These are phyloP conservation scores for Candida pseudoviswanathii DNA, from an alignment of 1,139 yeast genomes.

Conservation along the genomic window DNA sequence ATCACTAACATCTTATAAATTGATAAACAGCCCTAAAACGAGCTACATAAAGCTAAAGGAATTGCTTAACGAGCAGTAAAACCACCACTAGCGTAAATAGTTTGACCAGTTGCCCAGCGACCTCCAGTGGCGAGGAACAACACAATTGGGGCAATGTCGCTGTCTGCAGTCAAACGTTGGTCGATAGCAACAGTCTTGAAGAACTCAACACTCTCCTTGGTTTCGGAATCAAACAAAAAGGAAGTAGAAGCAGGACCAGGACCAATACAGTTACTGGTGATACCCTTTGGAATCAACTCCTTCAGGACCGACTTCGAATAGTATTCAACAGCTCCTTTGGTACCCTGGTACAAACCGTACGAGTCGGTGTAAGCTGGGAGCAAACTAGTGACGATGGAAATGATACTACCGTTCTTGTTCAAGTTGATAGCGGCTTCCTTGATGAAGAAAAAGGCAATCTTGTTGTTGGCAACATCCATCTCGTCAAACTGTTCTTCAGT, in stretches of 20 bases:
- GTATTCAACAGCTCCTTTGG: conserved; percentile 64
- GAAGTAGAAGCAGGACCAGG: conserved; percentile 80
- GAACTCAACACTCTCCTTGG: conserved; percentile 51
- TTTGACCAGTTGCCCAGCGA: conserved; percentile 71
- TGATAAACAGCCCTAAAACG: not conserved
- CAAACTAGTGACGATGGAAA: conserved; percentile 61
- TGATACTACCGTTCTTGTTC: conserved; percentile 55
- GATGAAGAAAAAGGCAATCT: conserved; percentile 62
- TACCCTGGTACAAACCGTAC: conserved; percentile 60
- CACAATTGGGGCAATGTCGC: conserved; percentile 66
- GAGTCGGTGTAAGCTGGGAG: conserved; percentile 66
- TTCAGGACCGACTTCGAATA: conserved; percentile 59
- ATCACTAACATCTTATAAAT: too few species aligned
- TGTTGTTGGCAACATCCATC: conserved; percentile 57
- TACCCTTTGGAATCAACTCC: conserved; percentile 50
- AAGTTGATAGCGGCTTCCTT: conserved; percentile 57
- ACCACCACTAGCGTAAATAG: conserved; percentile 65
- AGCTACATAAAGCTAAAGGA: conserved; percentile 14
- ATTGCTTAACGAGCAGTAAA: conserved; percentile 50
- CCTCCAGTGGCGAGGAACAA: conserved; percentile 59
- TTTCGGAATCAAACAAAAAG: conserved; percentile 64
- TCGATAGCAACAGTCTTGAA: conserved; percentile 53
- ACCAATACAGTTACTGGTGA: conserved; percentile 60
- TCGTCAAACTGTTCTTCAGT: conserved; percentile 55
- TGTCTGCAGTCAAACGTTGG: conserved; percentile 55